Evolutionary conservation across 2,329 filamentous ascomycete genomes (phyloP).

Genomic region (Myriosclerotinia scirpicola): DNA sequence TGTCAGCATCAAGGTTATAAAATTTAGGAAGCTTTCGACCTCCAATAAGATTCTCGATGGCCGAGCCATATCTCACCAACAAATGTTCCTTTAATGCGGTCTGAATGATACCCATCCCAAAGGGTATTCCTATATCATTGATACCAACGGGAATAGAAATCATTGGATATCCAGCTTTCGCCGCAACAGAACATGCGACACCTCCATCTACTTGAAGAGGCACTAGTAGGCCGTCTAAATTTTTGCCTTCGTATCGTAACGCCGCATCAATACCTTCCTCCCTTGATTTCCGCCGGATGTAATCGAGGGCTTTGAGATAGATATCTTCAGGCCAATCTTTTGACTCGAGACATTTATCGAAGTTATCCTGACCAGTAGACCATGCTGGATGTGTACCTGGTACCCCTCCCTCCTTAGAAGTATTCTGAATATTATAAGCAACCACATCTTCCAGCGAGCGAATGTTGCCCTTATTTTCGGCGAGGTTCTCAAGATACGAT

Average conservation of each 20-base stretch:
- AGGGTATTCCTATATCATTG: slow-evolving; percentile 55
- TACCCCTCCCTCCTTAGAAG: slow-evolving; percentile 62
- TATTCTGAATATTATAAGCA: slow-evolving; percentile 61
- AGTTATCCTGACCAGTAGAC: slow-evolving; percentile 25
- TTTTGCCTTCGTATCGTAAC: slow-evolving; percentile 45
- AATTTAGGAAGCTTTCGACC: slow-evolving; percentile 13
- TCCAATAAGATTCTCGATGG: slow-evolving; percentile 53
- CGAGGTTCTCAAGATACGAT: no score
- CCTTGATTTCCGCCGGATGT: slow-evolving; percentile 44
- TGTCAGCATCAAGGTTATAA: background rate
- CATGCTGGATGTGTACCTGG: slow-evolving; percentile 25
- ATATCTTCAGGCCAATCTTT: slow-evolving; percentile 17
- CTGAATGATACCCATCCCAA: slow-evolving; percentile 57
- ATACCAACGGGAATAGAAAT: slow-evolving; percentile 65
- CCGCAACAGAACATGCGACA: slow-evolving; percentile 53
- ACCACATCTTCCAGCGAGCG: slow-evolving; percentile 61
- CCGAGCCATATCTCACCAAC: slow-evolving; percentile 60
- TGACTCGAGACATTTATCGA: slow-evolving; percentile 20
- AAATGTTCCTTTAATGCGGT: slow-evolving; percentile 58
- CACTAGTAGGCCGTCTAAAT: slow-evolving; percentile 62
- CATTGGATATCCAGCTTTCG: slow-evolving; percentile 72
- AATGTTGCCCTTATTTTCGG: slow-evolving; percentile 49
- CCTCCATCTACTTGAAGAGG: slow-evolving; percentile 42
- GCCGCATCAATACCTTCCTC: slow-evolving; percentile 63
- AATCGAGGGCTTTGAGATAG: background rate